These are phyloP conservation scores for Salix exigua DNA, from an alignment of 345 rosid genomes.

Conservation along the genomic window DNA sequence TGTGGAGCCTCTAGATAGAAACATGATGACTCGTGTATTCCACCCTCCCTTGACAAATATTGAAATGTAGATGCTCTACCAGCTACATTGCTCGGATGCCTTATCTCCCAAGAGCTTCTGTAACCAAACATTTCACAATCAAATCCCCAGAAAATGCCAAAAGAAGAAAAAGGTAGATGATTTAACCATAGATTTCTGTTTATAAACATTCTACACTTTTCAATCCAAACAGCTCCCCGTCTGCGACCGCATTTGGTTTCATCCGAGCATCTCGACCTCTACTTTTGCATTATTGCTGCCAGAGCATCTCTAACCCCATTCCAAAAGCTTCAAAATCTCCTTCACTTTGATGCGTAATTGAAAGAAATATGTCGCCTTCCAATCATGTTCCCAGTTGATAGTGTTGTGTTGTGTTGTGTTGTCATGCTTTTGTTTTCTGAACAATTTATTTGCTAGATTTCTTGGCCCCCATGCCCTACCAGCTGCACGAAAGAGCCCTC, in stretches of 20 bases:
- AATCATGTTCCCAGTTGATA: neutral
- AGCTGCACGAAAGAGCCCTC: neutral
- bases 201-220: conserved; percentile 4
- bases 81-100: neutral
- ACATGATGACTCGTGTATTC: no score
- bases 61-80: neutral
- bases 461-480: neutral
- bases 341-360: neutral
- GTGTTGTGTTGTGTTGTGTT: neutral
- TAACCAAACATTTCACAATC: conserved; percentile 3
- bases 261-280: neutral
- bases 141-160: neutral
- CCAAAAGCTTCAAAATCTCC: neutral
- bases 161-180: neutral
- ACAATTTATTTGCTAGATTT: neutral
- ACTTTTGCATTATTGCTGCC: conserved; percentile 2
- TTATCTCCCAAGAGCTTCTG: neutral
- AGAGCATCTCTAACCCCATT: neutral
- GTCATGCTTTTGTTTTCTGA: neutral
- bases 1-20: no score
- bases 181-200: neutral
- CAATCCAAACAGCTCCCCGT: conserved; percentile 12
- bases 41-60: no score
- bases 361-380: neutral
- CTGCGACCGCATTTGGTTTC: conserved; percentile 11